Evolutionary conservation across 225 moss, liverwort and hornwort species (phyloP).

Genomic region (Climacium dendroides): DNA sequence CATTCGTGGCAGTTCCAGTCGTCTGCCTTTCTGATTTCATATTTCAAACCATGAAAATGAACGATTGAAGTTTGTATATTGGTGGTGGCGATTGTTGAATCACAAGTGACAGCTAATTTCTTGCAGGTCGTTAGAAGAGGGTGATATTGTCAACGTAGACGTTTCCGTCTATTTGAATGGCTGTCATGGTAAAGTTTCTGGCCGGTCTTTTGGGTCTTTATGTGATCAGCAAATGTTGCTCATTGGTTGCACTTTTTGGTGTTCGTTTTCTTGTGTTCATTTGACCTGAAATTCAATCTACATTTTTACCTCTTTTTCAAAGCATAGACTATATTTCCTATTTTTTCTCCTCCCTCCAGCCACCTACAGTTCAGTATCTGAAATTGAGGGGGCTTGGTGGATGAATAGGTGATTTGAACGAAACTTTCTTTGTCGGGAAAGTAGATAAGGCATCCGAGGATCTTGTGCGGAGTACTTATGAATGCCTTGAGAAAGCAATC

Average conservation of each 20-base stretch:
- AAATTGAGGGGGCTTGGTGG: slow-evolving; percentile 1
- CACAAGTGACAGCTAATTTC: not conserved
- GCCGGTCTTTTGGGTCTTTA: not conserved
- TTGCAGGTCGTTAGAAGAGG: slow-evolving; percentile 76
- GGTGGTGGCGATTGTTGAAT: not conserved
- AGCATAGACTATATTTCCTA: not conserved
- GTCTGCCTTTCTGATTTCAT: not conserved
- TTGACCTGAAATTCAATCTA: not conserved
- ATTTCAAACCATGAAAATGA: not conserved
- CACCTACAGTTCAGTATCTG: not conserved
- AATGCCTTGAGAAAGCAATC: slow-evolving; percentile 87
- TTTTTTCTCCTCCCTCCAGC: not conserved
- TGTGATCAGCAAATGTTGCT: not conserved
- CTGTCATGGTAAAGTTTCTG: slow-evolving; percentile 56
- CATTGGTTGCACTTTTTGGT: not conserved
- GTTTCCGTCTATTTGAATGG: slow-evolving; percentile 71
- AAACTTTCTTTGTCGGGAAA: slow-evolving; percentile 86
- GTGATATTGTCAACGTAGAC: slow-evolving; percentile 90
- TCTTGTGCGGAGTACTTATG: slow-evolving; percentile 81
- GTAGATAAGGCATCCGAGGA: slow-evolving; percentile 69
- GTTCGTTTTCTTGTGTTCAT: not conserved
- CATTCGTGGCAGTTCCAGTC: not conserved
- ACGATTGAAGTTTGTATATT: not conserved
- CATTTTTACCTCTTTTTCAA: not conserved
- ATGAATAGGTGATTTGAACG: slow-evolving; percentile 79